Percentiles rank a stretch among this genome's conserved stretches.
Conservation (phyloP, 805 yeast genomes). For the Cyberlindnera americana region DNA sequence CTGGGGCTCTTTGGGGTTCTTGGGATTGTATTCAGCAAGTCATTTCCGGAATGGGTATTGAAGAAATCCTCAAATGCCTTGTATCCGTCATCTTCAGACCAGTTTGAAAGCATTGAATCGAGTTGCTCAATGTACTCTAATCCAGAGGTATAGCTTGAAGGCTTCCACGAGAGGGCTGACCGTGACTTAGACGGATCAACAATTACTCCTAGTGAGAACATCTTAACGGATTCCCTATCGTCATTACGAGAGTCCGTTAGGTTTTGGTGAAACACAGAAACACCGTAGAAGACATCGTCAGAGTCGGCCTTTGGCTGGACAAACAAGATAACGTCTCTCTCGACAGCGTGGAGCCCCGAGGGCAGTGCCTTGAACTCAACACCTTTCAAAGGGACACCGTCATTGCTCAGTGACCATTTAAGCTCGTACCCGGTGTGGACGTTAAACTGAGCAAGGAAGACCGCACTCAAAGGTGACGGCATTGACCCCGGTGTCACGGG, state of each 20-base stretch:
- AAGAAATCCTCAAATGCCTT: conserved; percentile 26
- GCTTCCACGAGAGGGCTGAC: conserved; percentile 36
- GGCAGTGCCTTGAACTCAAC: conserved; percentile 66
- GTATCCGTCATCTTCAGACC: conserved; percentile 23
- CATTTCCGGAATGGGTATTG: conserved; percentile 15
- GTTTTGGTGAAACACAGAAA: conserved; percentile 50
- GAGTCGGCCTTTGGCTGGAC: conserved; percentile 31
- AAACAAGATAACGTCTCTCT: conserved; percentile 52
- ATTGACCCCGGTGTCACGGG: conserved; percentile 6
- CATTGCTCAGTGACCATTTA: conserved; percentile 38
- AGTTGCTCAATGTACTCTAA: conserved; percentile 41
- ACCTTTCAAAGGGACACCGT: conserved; percentile 34
- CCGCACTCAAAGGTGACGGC: conserved; percentile 34
- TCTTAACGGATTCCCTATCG: conserved; percentile 45
- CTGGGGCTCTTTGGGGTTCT: conserved; percentile 3
- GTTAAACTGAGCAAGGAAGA: conserved; percentile 51
- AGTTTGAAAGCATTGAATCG: conserved; percentile 26
- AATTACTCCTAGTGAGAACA: conserved; percentile 64
- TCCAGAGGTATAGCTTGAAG: conserved; percentile 38
- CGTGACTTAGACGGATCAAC: conserved; percentile 38
- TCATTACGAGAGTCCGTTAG: conserved; percentile 25
- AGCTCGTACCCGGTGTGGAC: conserved; percentile 47
- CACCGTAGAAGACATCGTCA: conserved; percentile 38
- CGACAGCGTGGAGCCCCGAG: conserved; percentile 58
- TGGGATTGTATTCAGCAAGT: conserved; percentile 12